Evolutionary conservation across 176 grass and related monocot genomes (phyloP), one percentile per base, ranked within the genome.

Genomic region (Musa troglodytarum): DNA sequence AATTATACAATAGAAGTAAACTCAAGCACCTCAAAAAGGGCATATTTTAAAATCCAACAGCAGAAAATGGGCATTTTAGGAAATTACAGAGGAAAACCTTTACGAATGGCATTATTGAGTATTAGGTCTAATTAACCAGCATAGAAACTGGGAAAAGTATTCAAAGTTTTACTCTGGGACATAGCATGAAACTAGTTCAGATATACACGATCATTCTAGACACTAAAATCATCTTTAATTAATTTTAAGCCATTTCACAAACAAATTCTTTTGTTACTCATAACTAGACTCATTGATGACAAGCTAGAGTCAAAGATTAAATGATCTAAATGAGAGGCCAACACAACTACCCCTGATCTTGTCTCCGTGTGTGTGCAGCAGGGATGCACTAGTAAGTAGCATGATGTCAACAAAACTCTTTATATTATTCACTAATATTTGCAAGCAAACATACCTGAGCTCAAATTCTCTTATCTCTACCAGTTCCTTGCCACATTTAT

Each of bases 391-490:
- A 54, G 10, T 19, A 68, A 24, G 5, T 49, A 43, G 50, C 34
- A 24, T 58, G 66, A 53, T 21, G 67, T 28, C 16, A 29, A 53
- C 19, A 81, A 68, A 1, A 66, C 53, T 57, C 24, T 65, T 56
- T 62, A 74, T 68, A 10, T 74, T 63, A 68, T 50, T 67, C 66
- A 7, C 53, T 79, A 67, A 66, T 50, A 65, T 74, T 68, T 25
- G 11, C 19, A 17, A 69, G 2, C 2, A 10, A 73, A 76, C 55
- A 69, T 89, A 98, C 90, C 95, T 98, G 71, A 84, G 85, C 84
- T 94, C 88, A 76, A 98, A 98, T 81, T 98, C 95, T 68, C 90
- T 88, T 78, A 98, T 98, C 86, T 98, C 95, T 71, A 88, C 92
- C 74, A 94, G 95, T 10, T 98, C 88, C 78, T 93, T 98, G 53